These are phyloP conservation scores for Pyrenophora graminea DNA, from an alignment of 2,329 filamentous ascomycete species.

Conservation along the genomic window DNA sequence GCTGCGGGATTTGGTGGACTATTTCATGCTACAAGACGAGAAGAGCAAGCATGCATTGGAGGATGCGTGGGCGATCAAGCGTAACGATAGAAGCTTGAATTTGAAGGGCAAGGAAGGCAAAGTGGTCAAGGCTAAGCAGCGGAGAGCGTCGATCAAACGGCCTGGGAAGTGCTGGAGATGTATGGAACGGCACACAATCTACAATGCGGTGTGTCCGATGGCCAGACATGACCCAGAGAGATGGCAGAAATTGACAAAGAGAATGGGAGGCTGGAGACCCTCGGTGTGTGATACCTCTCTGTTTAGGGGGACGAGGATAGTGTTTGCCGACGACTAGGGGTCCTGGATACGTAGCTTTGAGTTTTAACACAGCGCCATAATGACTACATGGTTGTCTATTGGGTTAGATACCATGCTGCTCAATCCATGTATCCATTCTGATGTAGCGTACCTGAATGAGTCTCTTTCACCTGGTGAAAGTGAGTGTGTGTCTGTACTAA, in stretches of 20 bases:
- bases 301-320: slow-evolving; percentile 2
- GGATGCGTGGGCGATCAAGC: too few species aligned
- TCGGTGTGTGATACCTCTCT: background rate
- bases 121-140: background rate
- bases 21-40: too few species aligned
- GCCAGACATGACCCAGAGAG: background rate
- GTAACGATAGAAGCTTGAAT: too few species aligned
- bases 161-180: slow-evolving; percentile 21
- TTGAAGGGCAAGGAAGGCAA: background rate
- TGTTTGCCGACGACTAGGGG: slow-evolving; percentile 12
- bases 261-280: background rate
- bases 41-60: too few species aligned
- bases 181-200: slow-evolving; percentile 13
- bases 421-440: background rate
- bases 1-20: slow-evolving; percentile 3
- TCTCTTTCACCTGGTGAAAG: too few species aligned
- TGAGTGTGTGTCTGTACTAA: too few species aligned
- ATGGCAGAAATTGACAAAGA: slow-evolving; percentile 16
- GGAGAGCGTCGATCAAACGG: background rate
- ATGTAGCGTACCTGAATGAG: background rate
- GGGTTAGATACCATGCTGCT: background rate
- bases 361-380: background rate
- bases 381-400: background rate
- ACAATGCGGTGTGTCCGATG: slow-evolving; percentile 15
- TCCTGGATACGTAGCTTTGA: background rate